Evolutionary conservation across 768 basidiomycete species (phyloP).

Genomic region (Lanmaoa rubissima): DNA sequence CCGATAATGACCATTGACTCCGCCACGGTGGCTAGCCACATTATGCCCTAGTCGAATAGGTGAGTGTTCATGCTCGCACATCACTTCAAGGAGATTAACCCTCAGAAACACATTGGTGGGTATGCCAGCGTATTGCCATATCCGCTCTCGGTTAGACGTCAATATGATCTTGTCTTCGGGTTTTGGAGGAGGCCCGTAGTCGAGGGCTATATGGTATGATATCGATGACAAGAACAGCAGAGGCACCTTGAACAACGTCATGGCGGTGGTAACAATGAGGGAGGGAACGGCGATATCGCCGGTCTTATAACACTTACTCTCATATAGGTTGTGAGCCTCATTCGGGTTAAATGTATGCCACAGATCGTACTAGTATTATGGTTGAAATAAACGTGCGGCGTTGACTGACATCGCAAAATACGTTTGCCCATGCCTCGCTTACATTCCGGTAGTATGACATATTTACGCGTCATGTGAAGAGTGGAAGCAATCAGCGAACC

Average conservation of each 20-base stretch:
- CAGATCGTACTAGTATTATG: too few species aligned
- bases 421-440: too few species aligned
- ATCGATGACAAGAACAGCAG: constrained; percentile 7
- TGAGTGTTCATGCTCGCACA: neutral
- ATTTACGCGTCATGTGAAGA: too few species aligned
- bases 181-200: neutral
- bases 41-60: too few species aligned
- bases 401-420: too few species aligned
- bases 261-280: neutral
- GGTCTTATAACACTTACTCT: neutral
- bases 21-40: neutral
- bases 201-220: constrained; percentile 5
- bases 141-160: neutral
- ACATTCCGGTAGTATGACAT: too few species aligned
- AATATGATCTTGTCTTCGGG: constrained; percentile 6
- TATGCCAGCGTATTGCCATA: constrained; percentile 1
- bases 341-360: too few species aligned
- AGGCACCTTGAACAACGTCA: constrained; percentile 9
- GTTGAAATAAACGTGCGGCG: too few species aligned
- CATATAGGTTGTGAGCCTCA: neutral
- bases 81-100: neutral
- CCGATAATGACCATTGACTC: constrained; percentile 3
- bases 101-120: neutral
- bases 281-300: neutral
- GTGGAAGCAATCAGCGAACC: too few species aligned